Conservation (phyloP, 2,329 filamentous ascomycete species). For the Ceratocystis albifundus region DNA sequence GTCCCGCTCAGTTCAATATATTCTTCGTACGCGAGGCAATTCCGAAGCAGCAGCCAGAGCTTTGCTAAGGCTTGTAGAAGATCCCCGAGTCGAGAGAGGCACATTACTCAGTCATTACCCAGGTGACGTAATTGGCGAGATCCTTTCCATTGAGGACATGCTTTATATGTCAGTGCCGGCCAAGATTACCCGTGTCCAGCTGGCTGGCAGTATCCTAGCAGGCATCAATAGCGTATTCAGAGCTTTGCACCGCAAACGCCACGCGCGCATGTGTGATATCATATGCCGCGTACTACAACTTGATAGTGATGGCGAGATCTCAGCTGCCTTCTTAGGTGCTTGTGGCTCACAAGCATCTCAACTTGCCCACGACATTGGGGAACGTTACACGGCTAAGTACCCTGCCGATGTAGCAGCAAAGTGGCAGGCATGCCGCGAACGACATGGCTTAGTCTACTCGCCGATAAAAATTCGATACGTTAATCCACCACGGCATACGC, state of each 20-base stretch:
- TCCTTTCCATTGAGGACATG: slow-evolving; percentile 18
- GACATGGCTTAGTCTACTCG: background rate
- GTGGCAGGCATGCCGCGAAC: background rate
- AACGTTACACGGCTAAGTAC: slow-evolving; percentile 4
- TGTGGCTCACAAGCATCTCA: slow-evolving; percentile 11
- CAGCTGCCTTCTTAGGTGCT: background rate
- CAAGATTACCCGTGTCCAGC: slow-evolving; percentile 10
- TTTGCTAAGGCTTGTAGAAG: slow-evolving; percentile 13
- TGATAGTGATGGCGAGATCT: slow-evolving; percentile 14
- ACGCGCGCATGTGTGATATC: slow-evolving; percentile 16
- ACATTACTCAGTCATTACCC: slow-evolving; percentile 3
- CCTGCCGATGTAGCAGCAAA: background rate
- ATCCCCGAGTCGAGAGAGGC: slow-evolving; percentile 12
- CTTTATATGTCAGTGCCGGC: slow-evolving; percentile 9
- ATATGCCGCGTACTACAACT: slow-evolving; percentile 17
- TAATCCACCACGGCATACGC: slow-evolving; percentile 7
- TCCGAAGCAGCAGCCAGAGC: background rate
- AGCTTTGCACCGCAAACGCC: slow-evolving; percentile 11
- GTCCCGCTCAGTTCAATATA: slow-evolving; percentile 12
- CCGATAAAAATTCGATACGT: slow-evolving; percentile 13
- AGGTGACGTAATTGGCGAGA: slow-evolving; percentile 3
- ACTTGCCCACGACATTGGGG: slow-evolving; percentile 15
- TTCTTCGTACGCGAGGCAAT: slow-evolving; percentile 15
- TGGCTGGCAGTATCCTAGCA: slow-evolving; percentile 15
- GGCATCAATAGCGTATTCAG: slow-evolving; percentile 3